Evolutionary conservation across 179 eudicot genomes (phyloP).

Genomic region (Camellia oleifera): DNA sequence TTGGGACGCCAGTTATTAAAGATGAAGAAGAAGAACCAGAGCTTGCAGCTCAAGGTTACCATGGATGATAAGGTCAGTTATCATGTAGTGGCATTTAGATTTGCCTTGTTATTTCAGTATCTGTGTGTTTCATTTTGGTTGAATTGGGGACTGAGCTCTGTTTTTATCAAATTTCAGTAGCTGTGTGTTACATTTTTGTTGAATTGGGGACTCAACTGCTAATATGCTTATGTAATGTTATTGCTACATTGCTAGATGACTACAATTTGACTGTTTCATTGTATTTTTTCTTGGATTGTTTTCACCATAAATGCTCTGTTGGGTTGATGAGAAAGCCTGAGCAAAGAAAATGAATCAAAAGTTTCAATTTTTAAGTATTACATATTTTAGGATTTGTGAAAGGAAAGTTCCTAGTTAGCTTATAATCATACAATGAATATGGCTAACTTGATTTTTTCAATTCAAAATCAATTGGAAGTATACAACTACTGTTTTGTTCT

Average conservation of each 20-base stretch:
- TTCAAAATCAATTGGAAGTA: too few species aligned
- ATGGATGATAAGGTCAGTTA: slow-evolving; percentile 76
- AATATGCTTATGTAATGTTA: background rate
- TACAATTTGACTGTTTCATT: background rate
- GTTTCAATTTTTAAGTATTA: background rate
- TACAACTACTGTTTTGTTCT: too few species aligned
- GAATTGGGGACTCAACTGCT: background rate
- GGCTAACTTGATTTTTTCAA: background rate
- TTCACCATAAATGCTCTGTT: background rate
- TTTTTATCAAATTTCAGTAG: too few species aligned
- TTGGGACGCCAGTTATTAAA: slow-evolving; percentile 64
- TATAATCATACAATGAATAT: background rate
- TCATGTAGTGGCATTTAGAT: background rate
- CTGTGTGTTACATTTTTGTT: too few species aligned
- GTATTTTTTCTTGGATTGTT: background rate
- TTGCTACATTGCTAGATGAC: background rate
- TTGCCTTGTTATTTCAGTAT: background rate
- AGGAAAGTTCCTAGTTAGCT: background rate
- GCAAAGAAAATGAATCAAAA: background rate
- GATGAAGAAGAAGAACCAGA: slow-evolving; percentile 70
- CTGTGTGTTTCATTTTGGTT: background rate
- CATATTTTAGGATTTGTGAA: background rate
- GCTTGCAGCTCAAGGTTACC: slow-evolving; percentile 56
- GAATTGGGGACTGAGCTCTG: background rate
- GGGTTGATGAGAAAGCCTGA: background rate